A percentile compares a stretch with the other conserved stretches of the same genome.
phyloP scores from a whole-genome alignment of 2,329 filamentous ascomycete species.

The Westerdykella sp. region DNA sequence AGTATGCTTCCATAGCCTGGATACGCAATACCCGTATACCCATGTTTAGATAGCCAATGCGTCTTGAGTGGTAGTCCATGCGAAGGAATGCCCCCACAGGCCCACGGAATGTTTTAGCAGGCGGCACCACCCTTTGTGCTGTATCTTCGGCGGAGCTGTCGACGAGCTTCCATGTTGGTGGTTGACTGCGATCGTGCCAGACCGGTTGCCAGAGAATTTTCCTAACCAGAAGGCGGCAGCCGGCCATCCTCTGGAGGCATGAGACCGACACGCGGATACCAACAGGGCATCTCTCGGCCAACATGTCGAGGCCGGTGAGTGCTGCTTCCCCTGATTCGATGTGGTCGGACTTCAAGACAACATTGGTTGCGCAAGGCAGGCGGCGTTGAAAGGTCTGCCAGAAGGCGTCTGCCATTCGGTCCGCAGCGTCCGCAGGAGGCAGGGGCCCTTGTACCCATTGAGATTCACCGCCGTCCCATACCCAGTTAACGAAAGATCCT shows the following conservation, averaged over 20 bases:
- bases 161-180: constrained; percentile 2
- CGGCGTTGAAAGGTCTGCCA: constrained; percentile 2
- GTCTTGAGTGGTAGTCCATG: not conserved
- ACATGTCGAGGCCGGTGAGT: not conserved
- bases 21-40: not conserved
- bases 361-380: constrained; percentile 4
- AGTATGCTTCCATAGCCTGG: constrained; percentile 4
- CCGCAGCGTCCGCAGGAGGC: not conserved
- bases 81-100: constrained; percentile 3
- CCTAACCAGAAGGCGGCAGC: not conserved
- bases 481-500: not conserved
- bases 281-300: too few species aligned
- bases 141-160: not conserved
- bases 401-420: constrained; percentile 1
- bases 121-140: constrained; percentile 2
- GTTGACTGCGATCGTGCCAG: not conserved
- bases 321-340: not conserved
- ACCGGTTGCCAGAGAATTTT: not conserved
- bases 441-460: too few species aligned
- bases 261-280: too few species aligned
- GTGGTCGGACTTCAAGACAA: constrained; percentile 5
- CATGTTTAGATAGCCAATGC: not conserved
- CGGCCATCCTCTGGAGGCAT: too few species aligned
- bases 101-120: constrained; percentile 2
- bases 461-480: constrained; percentile 1